Percentiles rank a stretch among this genome's conserved stretches.
These are phyloP conservation scores for Pugionium dolabratum DNA, from an alignment of 345 rosid species.

Conservation along the genomic window DNA sequence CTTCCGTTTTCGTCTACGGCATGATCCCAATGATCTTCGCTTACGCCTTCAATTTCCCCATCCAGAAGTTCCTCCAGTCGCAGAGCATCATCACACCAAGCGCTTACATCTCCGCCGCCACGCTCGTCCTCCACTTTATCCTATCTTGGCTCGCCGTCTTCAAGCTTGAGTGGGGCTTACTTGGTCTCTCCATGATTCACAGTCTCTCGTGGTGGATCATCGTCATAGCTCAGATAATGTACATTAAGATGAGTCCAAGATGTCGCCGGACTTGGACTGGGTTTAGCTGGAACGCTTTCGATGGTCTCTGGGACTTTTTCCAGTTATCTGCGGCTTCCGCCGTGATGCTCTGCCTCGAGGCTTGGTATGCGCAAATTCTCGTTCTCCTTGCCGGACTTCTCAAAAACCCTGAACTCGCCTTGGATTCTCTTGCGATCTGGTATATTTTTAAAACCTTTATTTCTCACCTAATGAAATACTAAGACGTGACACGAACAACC, in stretches of 20 bases:
- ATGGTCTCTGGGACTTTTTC: conserved; percentile 52
- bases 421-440: conserved; percentile 53
- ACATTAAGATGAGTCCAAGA: conserved; percentile 46
- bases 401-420: conserved; percentile 51
- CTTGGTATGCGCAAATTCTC: conserved; percentile 60
- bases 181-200: conserved; percentile 50
- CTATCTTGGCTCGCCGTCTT: conserved; percentile 56
- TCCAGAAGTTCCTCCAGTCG: conserved; percentile 62
- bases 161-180: conserved; percentile 47
- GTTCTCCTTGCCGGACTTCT: conserved; percentile 68
- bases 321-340: conserved; percentile 62
- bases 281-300: conserved; percentile 52
- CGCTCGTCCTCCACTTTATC: conserved; percentile 47
- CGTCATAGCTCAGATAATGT: conserved; percentile 52
- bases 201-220: conserved; percentile 67
- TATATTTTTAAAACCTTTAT: conserved; percentile 12
- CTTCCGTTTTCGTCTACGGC: conserved; percentile 57
- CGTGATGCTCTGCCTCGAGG: conserved; percentile 61
- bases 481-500: too few relatives aligned
- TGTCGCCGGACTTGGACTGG: conserved; percentile 61
- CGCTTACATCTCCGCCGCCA: conserved; percentile 58
- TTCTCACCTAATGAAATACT: background rate
- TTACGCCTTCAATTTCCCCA: conserved; percentile 61
- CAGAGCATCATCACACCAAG: conserved; percentile 50
- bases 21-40: conserved; percentile 70